Evolutionary conservation across 495 filamentous ascomycete species (phyloP), one percentile per base, ranked within the genome.

Genomic region (Schizothecium vesticola): DNA sequence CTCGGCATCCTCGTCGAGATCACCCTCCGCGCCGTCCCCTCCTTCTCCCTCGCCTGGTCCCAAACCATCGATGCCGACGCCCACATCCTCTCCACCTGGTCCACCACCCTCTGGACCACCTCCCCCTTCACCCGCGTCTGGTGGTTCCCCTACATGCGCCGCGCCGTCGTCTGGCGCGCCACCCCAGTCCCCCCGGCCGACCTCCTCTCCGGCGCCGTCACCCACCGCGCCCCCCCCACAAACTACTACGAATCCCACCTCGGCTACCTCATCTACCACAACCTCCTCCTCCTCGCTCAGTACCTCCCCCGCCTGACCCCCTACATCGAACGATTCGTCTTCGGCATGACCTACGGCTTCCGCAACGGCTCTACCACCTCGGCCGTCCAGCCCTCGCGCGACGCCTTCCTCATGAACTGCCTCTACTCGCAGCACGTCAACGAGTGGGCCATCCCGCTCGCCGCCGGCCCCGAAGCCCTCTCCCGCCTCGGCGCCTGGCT

Each of bases 351-450:
- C 76, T 97, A 96, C 77, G 94, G 94, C 43, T 97, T 96, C 83
- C 71, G 81, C 4, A 87, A 91, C 67, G 88, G 90, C 26, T 80
- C 79, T 3, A 82, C 84, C 57, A 91, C 86, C 22, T 83, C 72
- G 33, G 96, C 90, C 23, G 87, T 97, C n/a, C 89, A 97, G 79
- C 88, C 89, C 22, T 88, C 88, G 51, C 87, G 91, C 23, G 76
- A 88, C 63, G 96, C 93, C 10, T 83, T 99, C 66, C 82, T 97
- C 58, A 93, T 99, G 91, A 94, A 99, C 78, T 99, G 95, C 76
- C 86, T 97, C 21, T 99, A 96, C 80, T 93, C 89, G 23, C 95
- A 99, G 76, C 96, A 92, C 72, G 95, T 99, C 59, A 97, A 99
- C 76, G 95, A 99, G 76, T 99, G 95, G 95, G 94, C 94, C 5